phyloP scores from a whole-genome alignment of 176 grass and related monocot genomes.

The Dendrocalamus sinicus region DNA sequence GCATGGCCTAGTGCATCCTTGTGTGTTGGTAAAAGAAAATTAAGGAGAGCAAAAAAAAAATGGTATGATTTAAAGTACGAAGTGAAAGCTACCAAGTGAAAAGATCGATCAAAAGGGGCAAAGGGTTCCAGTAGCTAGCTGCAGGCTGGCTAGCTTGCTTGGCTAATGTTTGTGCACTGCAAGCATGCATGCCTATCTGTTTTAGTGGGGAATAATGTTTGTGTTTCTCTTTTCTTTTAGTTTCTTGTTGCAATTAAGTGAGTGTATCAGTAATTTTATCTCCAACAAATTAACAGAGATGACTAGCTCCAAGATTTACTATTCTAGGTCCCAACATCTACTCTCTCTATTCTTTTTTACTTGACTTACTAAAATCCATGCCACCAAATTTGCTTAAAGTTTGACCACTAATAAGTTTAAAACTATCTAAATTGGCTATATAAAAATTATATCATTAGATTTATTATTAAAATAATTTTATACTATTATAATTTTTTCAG shows the following conservation, averaged over 20 bases:
- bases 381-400: too few species aligned
- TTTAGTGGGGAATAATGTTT: constrained; percentile 43
- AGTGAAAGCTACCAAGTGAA: not conserved
- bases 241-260: constrained; percentile 13
- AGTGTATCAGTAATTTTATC: constrained; percentile 1
- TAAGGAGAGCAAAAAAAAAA: constrained; percentile 30
- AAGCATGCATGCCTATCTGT: constrained; percentile 40
- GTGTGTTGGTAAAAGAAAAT: constrained; percentile 46
- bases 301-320: constrained; percentile 29
- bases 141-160: not conserved
- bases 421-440: too few species aligned
- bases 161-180: not conserved
- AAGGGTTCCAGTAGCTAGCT: not conserved
- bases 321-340: constrained; percentile 8
- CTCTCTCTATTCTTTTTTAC: too few species aligned
- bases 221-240: not conserved
- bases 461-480: too few species aligned
- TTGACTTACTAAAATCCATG: too few species aligned
- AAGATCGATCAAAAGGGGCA: not conserved
- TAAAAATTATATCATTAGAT: too few species aligned
- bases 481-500: too few species aligned
- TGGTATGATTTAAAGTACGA: not conserved
- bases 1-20: not conserved
- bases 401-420: too few species aligned
- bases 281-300: constrained; percentile 37